phyloP scores from a whole-genome alignment of 441 rosid genomes.

The Flueggea neowawraea region DNA sequence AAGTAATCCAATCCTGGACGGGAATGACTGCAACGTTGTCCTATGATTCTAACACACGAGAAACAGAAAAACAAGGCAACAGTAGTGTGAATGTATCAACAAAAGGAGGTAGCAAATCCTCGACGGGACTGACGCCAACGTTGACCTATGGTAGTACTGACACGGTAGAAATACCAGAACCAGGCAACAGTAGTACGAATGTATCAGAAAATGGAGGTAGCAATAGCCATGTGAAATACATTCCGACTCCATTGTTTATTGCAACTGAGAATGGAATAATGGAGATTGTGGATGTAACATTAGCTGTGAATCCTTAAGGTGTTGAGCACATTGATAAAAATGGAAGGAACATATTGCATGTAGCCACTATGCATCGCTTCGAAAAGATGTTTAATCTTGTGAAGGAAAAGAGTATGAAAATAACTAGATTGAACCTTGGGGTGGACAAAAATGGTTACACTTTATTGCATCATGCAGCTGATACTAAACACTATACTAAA shows the following conservation, averaged over 20 bases:
- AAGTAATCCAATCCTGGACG: not conserved
- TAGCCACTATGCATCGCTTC: constrained; percentile 16
- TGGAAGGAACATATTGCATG: constrained; percentile 24
- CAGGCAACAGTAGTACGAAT: no score
- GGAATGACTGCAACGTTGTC: not conserved
- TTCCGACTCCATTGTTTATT: constrained; percentile 15
- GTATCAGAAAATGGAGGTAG: no score
- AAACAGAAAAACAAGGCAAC: not conserved
- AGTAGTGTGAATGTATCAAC: no score
- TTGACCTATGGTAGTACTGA: no score
- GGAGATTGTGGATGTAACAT: constrained; percentile 20
- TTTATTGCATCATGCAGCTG: constrained; percentile 21
- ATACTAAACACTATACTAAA: not conserved
- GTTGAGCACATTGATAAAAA: constrained; percentile 3
- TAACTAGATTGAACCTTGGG: not conserved
- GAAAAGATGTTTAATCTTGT: constrained; percentile 8
- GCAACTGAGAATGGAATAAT: constrained; percentile 16
- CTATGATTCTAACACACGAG: not conserved
- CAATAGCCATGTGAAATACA: not conserved
- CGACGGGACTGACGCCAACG: no score
- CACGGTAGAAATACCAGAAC: no score
- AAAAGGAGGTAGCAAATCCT: no score
- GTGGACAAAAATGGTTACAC: constrained; percentile 23
- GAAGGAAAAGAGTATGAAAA: not conserved
- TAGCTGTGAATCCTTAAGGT: constrained; percentile 12